Conservation (phyloP, 805 yeast genomes). For the Candida piceae region DNA sequence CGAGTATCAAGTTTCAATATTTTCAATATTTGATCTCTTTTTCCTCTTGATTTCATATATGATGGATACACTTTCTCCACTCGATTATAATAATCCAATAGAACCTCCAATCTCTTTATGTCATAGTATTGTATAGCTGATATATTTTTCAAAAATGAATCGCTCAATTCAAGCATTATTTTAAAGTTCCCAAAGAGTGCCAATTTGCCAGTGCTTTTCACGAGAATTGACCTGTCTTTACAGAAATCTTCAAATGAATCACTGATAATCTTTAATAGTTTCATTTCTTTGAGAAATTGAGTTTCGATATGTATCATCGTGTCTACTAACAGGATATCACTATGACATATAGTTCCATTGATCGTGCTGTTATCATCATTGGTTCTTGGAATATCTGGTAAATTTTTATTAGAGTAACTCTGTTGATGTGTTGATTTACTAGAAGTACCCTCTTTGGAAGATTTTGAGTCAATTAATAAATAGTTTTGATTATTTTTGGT, state of each 20-base stretch:
- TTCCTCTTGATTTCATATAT: conserved; percentile 8
- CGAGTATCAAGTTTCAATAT: conserved; percentile 3
- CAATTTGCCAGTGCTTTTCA: conserved; percentile 32
- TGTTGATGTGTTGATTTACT: too few relatives aligned
- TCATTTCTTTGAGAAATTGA: conserved; percentile 28
- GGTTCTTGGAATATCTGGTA: too few relatives aligned
- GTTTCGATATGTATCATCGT: conserved; percentile 33
- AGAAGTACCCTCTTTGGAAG: too few relatives aligned
- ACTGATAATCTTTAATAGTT: conserved; percentile 28
- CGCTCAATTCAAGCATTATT: conserved; percentile 34
- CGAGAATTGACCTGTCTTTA: conserved; percentile 24
- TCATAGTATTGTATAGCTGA: too few relatives aligned
- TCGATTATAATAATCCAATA: conserved; percentile 19
- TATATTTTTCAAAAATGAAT: conserved; percentile 22
- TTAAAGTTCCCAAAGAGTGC: conserved; percentile 40
- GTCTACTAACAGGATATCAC: too few relatives aligned
- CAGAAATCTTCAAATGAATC: conserved; percentile 29
- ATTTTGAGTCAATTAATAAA: too few relatives aligned
- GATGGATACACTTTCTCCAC: conserved; percentile 25
- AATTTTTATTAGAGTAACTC: too few relatives aligned
- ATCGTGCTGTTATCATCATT: too few relatives aligned
- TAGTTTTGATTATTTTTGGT: too few relatives aligned
- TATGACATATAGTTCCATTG: too few relatives aligned
- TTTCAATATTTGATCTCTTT: conserved; percentile 6
- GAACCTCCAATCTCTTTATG: conserved; percentile 7